phyloP scores from a whole-genome alignment of 2,329 filamentous ascomycete species.

The Endoconidiophora polonica region DNA sequence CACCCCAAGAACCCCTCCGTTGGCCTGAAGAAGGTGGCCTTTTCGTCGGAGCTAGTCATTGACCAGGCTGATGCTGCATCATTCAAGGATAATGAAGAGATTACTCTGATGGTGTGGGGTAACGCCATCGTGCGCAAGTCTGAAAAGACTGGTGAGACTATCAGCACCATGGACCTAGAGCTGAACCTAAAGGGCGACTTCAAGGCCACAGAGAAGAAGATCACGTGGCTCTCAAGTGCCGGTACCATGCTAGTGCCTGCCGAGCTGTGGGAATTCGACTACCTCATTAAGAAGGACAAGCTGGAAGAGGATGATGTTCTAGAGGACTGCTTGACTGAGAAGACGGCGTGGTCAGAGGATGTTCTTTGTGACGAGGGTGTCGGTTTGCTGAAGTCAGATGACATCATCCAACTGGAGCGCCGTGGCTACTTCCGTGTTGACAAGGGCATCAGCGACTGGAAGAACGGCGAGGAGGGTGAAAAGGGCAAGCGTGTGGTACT shows the following conservation, averaged over 20 bases:
- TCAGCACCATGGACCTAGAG: conserved; percentile 61
- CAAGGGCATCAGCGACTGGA: conserved; percentile 35
- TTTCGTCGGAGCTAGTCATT: conserved; percentile 56
- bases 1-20: conserved; percentile 79
- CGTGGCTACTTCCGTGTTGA: conserved; percentile 87
- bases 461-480: conserved; percentile 30
- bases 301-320: conserved; percentile 74
- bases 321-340: conserved; percentile 64
- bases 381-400: conserved; percentile 59
- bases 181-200: conserved; percentile 87
- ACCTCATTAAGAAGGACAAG: conserved; percentile 66
- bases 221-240: conserved; percentile 75
- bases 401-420: conserved; percentile 89
- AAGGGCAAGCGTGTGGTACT: conserved; percentile 35
- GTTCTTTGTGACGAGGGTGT: conserved; percentile 72
- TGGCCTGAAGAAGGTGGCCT: conserved; percentile 72
- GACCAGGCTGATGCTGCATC: conserved; percentile 75
- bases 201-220: conserved; percentile 90
- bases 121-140: conserved; percentile 43
- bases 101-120: conserved; percentile 95
- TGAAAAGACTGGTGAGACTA: conserved; percentile 30
- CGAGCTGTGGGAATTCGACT: conserved; percentile 47
- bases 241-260: conserved; percentile 58
- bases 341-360: conserved; percentile 57
- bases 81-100: conserved; percentile 74